Base-by-base conservation (phyloP, 331 rosid species). In the Prunus yedoensis region DNA sequence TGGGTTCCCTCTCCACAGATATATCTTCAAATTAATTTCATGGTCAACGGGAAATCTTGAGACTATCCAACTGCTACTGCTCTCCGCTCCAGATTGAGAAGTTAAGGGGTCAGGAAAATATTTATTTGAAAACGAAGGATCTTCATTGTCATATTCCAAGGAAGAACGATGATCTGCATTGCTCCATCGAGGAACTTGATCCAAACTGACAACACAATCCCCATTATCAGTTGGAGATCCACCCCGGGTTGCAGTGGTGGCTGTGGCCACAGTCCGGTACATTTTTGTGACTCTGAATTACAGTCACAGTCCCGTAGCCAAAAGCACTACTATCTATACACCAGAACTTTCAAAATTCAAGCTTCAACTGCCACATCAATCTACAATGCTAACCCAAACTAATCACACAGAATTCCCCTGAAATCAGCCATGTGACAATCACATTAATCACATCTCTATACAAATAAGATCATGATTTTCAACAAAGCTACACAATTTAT, bases 101-200 rank as follows among this genome's bases (percentile, higher is more conserved):
- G 93, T 80, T 77, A 94, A 82, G 32, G 99, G 99, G 76, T 94
- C 96, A 43, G 91, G 89, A 59, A 87, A 94, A 76, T 76, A 81
- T 0, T 93, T 79, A 81, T 79, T 78, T 17, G 93, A 84, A 80
- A 74, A 91, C 4, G 95, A 82, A 0, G 91, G 82, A 78, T 94
- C 97, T 80, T 83, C 94, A 77, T 78, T 77, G 57, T 81, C 92
- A 68, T 68, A 41, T 71, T 78, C 93, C 84, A 88, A 59, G 11
- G 90, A 89, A 73, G 85, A 56, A 82, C 90, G 82, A 12, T 85
- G 86, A 80, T 94, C 97, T 0, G 96, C 89, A 82, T 92, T 96
- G 78, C 89, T 87, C 99, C 99, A 94, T 51, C 97, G 83, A 0
- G 99, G 97, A 83, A 94, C 88, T 87, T 92, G 97, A 84, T 90